Conservation (phyloP, 2,329 filamentous ascomycete genomes). For the Hypoxylon sp. region DNA sequence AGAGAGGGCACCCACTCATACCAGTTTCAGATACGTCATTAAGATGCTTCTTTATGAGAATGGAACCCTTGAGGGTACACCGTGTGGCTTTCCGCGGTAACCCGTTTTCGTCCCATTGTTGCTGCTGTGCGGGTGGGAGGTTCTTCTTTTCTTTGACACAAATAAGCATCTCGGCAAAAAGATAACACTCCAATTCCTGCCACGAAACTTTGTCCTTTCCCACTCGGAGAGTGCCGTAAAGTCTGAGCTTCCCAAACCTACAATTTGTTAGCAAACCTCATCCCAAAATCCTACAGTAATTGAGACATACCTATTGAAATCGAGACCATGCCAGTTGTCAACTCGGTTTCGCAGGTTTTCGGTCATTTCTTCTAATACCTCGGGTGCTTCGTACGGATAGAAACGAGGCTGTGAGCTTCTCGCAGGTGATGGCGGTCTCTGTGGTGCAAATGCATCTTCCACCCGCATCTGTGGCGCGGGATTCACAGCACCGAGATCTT, state of each 20-base stretch:
- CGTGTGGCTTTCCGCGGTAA: constrained; percentile 71
- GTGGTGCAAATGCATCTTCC: constrained; percentile 63
- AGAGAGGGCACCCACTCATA: constrained; percentile 50
- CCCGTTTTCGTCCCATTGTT: constrained; percentile 72
- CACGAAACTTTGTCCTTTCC: constrained; percentile 96
- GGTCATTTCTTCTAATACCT: constrained; percentile 83
- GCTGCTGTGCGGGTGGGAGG: constrained; percentile 60
- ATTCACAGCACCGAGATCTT: constrained; percentile 72
- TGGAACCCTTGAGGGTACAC: constrained; percentile 95
- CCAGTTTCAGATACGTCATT: constrained; percentile 83
- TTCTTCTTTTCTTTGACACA: constrained; percentile 97
- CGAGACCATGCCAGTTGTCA: constrained; percentile 97
- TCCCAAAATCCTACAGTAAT: background rate
- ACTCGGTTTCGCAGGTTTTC: constrained; percentile 87
- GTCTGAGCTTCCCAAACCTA: constrained; percentile 88
- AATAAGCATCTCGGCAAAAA: constrained; percentile 99
- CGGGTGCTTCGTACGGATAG: constrained; percentile 76
- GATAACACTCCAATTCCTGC: constrained; percentile 97
- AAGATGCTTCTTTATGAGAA: constrained; percentile 96
- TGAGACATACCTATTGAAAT: constrained; percentile 75
- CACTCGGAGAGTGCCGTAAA: constrained; percentile 89
- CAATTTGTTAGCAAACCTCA: constrained; percentile 49
- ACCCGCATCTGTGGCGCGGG: constrained; percentile 56
- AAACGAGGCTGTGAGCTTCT: constrained; percentile 65
- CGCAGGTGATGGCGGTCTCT: constrained; percentile 66